These are phyloP conservation scores for Myriosclerotinia curreyana DNA, from an alignment of 2,329 filamentous ascomycete species.

Conservation along the genomic window DNA sequence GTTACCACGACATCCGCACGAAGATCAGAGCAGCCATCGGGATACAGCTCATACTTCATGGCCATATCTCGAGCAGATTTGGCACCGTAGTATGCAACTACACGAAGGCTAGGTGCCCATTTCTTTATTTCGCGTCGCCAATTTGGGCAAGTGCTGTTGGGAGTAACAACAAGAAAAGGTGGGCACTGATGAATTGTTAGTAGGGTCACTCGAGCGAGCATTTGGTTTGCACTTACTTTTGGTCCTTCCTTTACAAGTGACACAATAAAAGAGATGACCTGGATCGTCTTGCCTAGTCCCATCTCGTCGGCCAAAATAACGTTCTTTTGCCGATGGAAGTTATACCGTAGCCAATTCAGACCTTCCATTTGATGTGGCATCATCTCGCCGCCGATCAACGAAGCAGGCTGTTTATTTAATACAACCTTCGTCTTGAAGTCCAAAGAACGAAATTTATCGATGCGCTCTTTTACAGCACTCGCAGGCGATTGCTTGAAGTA, in stretches of 20 bases:
- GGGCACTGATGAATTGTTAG: conserved; percentile 57
- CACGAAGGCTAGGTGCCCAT: conserved; percentile 81
- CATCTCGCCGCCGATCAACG: conserved; percentile 72
- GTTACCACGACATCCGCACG: conserved; percentile 90
- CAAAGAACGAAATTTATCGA: conserved; percentile 62
- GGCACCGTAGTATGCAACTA: conserved; percentile 90
- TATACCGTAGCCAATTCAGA: conserved; percentile 91
- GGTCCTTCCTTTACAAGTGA: conserved; percentile 65
- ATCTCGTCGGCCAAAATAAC: conserved; percentile 96
- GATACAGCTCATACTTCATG: conserved; percentile 82
- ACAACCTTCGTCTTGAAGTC: conserved; percentile 66
- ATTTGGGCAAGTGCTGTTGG: conserved; percentile 94
- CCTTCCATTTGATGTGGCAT: conserved; percentile 95
- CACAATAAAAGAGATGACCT: conserved; percentile 79
- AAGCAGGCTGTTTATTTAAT: conserved; percentile 67
- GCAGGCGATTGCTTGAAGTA: conserved; percentile 61
- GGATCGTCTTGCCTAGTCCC: conserved; percentile 96
- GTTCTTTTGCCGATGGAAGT: conserved; percentile 78
- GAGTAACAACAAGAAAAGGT: conserved; percentile 90
- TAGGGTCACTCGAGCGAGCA: conserved; percentile 53
- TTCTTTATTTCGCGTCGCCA: conserved; percentile 95
- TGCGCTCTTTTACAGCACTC: conserved; percentile 60
- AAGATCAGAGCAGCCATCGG: conserved; percentile 60
- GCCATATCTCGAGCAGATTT: conserved; percentile 71
- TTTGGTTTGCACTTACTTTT: conserved; percentile 34